Percentiles rank a stretch among this genome's conserved stretches.
These are phyloP conservation scores for Bonia amplexicaulis DNA, from an alignment of 176 grass and related monocot species.

Conservation along the genomic window DNA sequence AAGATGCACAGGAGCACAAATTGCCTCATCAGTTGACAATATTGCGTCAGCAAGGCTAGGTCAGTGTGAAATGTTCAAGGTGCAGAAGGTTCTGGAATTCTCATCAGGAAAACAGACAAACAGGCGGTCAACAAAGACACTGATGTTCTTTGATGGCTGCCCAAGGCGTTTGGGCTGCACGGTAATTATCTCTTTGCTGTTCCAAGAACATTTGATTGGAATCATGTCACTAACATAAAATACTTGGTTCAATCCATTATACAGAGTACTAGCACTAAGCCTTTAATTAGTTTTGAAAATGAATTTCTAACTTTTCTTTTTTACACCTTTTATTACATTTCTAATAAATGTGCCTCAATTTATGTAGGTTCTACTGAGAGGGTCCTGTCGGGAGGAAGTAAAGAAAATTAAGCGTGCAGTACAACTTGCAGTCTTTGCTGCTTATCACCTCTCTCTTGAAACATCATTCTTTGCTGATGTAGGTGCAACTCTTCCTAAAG, in stretches of 20 bases:
- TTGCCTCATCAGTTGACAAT: conserved; percentile 72
- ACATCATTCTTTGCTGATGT: conserved; percentile 94
- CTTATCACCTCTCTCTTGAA: conserved; percentile 87
- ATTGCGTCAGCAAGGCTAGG: conserved; percentile 55
- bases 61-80: conserved; percentile 67
- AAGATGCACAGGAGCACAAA: conserved; percentile 84
- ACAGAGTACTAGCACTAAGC: background rate
- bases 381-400: conserved; percentile 62
- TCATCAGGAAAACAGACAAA: conserved; percentile 35
- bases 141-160: conserved; percentile 99
- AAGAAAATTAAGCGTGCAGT: conserved; percentile 78
- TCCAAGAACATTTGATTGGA: background rate
- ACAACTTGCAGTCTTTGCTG: conserved; percentile 83
- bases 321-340: conserved; percentile 8
- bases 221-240: conserved; percentile 11
- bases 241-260: conserved; percentile 8
- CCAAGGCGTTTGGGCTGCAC: conserved; percentile 86
- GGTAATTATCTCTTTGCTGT: conserved; percentile 44
- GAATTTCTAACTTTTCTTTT: background rate
- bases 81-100: conserved; percentile 59
- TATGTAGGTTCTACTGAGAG: conserved; percentile 83
- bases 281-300: conserved; percentile 11
- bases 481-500: conserved; percentile 64
- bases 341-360: conserved; percentile 4
- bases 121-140: conserved; percentile 54